Evolutionary conservation across 2,329 filamentous ascomycete genomes (phyloP).

Genomic region (Fusarium anthophilum): DNA sequence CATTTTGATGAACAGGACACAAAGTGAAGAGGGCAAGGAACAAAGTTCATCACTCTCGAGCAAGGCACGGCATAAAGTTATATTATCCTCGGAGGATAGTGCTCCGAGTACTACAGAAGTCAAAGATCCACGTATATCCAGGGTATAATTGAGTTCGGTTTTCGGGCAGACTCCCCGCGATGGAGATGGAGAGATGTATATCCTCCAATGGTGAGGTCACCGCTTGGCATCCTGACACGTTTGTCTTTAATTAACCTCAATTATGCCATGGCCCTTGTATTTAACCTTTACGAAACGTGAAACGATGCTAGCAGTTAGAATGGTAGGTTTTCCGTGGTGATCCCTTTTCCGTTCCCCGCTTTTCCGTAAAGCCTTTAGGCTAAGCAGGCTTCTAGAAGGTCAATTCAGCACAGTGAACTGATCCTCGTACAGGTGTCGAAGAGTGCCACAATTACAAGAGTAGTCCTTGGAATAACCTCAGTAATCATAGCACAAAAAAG

Average conservation of each 20-base stretch:
- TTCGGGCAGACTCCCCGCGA: background rate
- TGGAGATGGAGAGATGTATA: background rate
- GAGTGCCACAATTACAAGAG: background rate
- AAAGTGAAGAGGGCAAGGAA: too few relatives aligned
- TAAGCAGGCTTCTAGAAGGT: background rate
- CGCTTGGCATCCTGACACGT: background rate
- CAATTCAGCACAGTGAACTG: background rate
- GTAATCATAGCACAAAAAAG: accelerated
- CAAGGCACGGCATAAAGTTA: background rate
- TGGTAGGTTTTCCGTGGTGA: background rate
- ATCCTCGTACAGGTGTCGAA: background rate
- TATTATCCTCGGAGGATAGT: background rate
- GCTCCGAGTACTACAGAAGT: background rate
- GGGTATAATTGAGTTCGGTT: background rate
- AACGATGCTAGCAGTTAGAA: background rate
- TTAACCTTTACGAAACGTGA: background rate
- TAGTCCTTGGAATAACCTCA: accelerated
- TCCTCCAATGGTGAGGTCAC: conserved; percentile 6
- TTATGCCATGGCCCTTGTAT: background rate
- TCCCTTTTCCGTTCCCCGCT: conserved; percentile 4
- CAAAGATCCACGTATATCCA: background rate
- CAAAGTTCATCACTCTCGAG: too few relatives aligned
- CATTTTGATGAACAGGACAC: background rate
- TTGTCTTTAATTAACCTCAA: background rate
- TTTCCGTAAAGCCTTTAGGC: background rate